Conservation (phyloP, 495 filamentous ascomycete genomes). For the Annulohypoxylon moriforme region DNA sequence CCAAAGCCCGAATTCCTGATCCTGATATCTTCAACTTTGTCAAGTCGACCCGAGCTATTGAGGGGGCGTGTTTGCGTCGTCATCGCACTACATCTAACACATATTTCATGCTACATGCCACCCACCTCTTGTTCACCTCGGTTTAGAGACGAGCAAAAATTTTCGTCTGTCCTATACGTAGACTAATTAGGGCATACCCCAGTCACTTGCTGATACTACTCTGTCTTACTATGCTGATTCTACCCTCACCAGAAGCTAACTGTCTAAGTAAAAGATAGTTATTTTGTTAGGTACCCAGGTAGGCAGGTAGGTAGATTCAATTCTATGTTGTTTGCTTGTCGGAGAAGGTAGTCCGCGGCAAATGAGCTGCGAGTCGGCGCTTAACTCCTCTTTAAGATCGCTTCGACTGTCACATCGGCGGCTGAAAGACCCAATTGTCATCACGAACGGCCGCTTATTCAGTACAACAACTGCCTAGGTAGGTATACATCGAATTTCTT, state of each 20-base stretch:
- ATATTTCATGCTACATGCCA: background rate
- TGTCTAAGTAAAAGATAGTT: no score
- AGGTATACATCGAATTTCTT: slow-evolving; percentile 18
- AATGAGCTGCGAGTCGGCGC: slow-evolving; percentile 30
- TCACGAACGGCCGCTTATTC: slow-evolving; percentile 34
- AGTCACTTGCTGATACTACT: background rate
- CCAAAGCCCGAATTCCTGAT: background rate
- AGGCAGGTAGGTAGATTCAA: background rate
- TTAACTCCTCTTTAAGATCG: slow-evolving; percentile 20
- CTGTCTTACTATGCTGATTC: slow-evolving; percentile 22
- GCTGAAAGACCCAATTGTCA: slow-evolving; percentile 38
- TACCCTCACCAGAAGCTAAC: background rate
- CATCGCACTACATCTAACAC: background rate
- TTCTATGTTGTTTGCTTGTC: slow-evolving; percentile 14
- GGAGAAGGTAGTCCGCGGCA: slow-evolving; percentile 28
- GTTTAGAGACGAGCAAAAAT: background rate
- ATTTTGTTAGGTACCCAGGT: no score
- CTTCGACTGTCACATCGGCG: slow-evolving; percentile 36
- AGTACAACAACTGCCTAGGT: slow-evolving; percentile 6
- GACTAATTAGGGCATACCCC: background rate
- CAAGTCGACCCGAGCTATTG: background rate
- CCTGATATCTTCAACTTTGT: background rate
- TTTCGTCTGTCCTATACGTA: background rate
- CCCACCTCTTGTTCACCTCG: background rate
- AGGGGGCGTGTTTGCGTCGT: background rate